A percentile compares a stretch with the other conserved stretches of the same genome.
Evolutionary conservation across 1,139 yeast genomes (phyloP).

Genomic region (Lizanozyma gosingica): DNA sequence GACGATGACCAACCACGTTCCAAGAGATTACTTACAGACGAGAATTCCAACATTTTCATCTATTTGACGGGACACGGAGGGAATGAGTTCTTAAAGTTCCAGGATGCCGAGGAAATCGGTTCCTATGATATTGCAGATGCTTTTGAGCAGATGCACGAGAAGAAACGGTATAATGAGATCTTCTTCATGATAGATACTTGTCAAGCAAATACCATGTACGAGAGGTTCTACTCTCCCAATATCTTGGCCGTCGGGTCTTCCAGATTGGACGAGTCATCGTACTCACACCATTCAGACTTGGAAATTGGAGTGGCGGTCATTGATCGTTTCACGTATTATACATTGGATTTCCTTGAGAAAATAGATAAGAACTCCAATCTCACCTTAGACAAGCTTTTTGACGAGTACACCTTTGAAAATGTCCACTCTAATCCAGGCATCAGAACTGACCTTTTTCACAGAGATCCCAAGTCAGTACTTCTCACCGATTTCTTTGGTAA

Average conservation of each 20-base stretch:
- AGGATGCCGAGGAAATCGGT: constrained; percentile 96
- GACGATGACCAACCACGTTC: constrained; percentile 89
- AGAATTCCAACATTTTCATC: constrained; percentile 84
- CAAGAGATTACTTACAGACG: constrained; percentile 84
- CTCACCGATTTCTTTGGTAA: constrained; percentile 95
- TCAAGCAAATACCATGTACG: constrained; percentile 97
- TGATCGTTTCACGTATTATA: constrained; percentile 90
- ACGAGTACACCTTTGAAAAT: constrained; percentile 71
- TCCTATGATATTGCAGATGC: constrained; percentile 96
- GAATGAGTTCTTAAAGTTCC: constrained; percentile 91
- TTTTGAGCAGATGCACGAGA: constrained; percentile 93
- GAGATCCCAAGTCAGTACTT: constrained; percentile 61
- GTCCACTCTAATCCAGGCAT: constrained; percentile 92
- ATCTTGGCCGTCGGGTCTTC: constrained; percentile 91
- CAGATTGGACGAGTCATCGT: constrained; percentile 81
- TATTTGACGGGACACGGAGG: constrained; percentile 99
- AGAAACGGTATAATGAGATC: constrained; percentile 88
- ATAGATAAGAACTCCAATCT: constrained; percentile 65
- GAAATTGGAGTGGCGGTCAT: constrained; percentile 97
- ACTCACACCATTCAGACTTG: constrained; percentile 91
- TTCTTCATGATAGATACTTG: constrained; percentile 98
- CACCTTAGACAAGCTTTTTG: constrained; percentile 78
- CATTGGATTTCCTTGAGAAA: constrained; percentile 78
- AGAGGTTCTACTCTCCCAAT: constrained; percentile 86
- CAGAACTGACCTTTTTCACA: constrained; percentile 64